Base-by-base conservation (phyloP, 176 grass and related monocot species). In the Carex myosuroides region DNA sequence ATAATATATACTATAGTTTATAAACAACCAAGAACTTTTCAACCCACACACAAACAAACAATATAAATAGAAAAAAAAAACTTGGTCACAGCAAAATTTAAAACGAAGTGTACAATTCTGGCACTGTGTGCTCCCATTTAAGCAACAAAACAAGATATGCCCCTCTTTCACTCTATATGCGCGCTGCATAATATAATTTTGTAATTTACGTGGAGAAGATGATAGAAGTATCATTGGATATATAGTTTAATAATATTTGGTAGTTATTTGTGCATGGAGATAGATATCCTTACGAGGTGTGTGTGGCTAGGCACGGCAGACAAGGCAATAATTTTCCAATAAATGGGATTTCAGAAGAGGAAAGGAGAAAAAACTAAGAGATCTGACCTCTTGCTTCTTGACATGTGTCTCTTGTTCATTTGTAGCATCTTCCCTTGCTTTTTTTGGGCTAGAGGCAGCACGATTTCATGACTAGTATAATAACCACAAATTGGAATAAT, bases 271-370 rank as follows among this genome's bases (percentile, higher is more conserved):
- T 39, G 64, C 83, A 70, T 64, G 58, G n/a, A 85, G 53, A 59
- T 85, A 76, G 55, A 70, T 58, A 74, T 26, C 29, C 81, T 60
- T 73, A 75, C 30, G 14, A 76, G 52, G 48, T 85, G 39, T 84
- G 16, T 77, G 70, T 84, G 64, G 29, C 32, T 63, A 76, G 70
- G 29, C 66, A 59, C 66, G 55, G 39, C 66, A 77, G 69, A 80
- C 76, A 86, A 80, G 39, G 55, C 70, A 86, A 83, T 83, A 83
- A 83, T 83, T 83, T 68, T 86, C 84, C 84, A 80, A 86, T 86
- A 79, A 68, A 86, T 79, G 46, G 71, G 65, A 55, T 29, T 66
- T 80, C 46, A 52, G 32, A 85, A 85, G 55, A 60, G 67, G 11
- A 79, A 77, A 74, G 70, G 66, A 76, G 60, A 86, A 85, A 56